Percentiles rank a stretch among this genome's conserved stretches.
Conservation (phyloP, 73 alveolate species). For the Paramecium octaurelia region DNA sequence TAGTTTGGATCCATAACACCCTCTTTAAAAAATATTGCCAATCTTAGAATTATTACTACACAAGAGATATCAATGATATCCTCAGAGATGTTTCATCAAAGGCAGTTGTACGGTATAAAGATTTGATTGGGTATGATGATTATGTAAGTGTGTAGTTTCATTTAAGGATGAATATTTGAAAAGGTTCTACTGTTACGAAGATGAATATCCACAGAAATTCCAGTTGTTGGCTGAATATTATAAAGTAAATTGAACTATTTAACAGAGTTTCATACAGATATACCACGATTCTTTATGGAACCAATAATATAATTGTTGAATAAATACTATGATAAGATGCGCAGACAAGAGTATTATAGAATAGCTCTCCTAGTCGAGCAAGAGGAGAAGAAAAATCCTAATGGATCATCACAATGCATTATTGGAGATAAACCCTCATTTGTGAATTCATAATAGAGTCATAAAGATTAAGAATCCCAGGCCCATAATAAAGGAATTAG, state of each 20-base stretch:
- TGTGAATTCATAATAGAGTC: neutral
- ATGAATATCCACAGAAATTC: conserved; percentile 56
- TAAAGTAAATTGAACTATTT: neutral
- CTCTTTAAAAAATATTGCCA: neutral
- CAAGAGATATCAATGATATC: conserved; percentile 9
- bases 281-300: conserved; percentile 52
- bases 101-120: neutral
- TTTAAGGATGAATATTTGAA: conserved; percentile 54
- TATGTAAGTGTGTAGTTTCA: neutral
- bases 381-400: conserved; percentile 56
- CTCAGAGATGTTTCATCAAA: neutral
- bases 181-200: neutral
- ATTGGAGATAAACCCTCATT: conserved; percentile 62
- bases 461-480: neutral
- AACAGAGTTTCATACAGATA: conserved; percentile 53
- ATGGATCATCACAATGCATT: conserved; percentile 53
- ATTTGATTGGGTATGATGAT: conserved; percentile 12
- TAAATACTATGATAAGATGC: conserved; percentile 55
- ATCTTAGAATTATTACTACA: conserved; percentile 19
- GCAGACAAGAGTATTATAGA: conserved; percentile 54
- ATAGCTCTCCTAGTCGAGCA: conserved; percentile 54
- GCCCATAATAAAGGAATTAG: neutral
- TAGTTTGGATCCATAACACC: neutral
- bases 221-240: conserved; percentile 50
- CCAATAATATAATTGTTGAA: conserved; percentile 38